A percentile compares a stretch with the other conserved stretches of the same genome.
Evolutionary conservation across 345 rosid genomes (phyloP).

Genomic region (Alliaria petiolata): DNA sequence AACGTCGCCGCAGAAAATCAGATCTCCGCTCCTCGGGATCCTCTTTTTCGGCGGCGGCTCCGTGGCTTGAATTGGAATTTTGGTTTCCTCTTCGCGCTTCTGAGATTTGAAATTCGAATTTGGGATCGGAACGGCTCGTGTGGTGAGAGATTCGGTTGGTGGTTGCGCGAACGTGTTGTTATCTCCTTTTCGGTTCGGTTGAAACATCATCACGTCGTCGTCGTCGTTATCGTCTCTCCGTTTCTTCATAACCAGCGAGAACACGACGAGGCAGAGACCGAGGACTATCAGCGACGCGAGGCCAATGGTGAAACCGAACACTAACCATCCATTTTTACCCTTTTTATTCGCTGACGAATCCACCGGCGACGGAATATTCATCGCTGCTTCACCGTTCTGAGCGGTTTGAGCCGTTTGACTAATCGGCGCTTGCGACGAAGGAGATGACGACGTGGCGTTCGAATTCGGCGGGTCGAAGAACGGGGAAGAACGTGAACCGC

Average conservation of each 20-base stretch:
- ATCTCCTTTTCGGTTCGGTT: slow-evolving; percentile 15
- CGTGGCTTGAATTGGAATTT: not conserved
- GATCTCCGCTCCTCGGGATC: slow-evolving; percentile 43
- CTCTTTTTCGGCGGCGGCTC: slow-evolving; percentile 14
- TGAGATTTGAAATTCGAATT: slow-evolving; percentile 20
- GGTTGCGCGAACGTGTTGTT: not conserved
- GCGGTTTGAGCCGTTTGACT: slow-evolving; percentile 41
- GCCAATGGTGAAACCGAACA: slow-evolving; percentile 49
- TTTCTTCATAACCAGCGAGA: slow-evolving; percentile 34
- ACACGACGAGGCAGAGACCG: slow-evolving; percentile 35
- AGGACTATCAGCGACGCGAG: slow-evolving; percentile 41
- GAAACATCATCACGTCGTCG: slow-evolving; percentile 10
- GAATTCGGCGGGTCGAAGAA: slow-evolving; percentile 44
- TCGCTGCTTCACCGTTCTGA: slow-evolving; percentile 30
- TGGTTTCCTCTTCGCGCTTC: slow-evolving; percentile 21
- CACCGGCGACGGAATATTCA: slow-evolving; percentile 34
- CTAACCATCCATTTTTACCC: slow-evolving; percentile 34
- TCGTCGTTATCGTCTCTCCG: slow-evolving; percentile 14
- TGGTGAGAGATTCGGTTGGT: not conserved
- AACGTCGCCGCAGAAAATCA: slow-evolving; percentile 51
- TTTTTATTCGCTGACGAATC: slow-evolving; percentile 23
- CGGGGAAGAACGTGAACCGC: slow-evolving; percentile 48
- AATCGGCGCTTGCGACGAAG: slow-evolving; percentile 35
- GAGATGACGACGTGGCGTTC: slow-evolving; percentile 30
- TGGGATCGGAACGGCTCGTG: not conserved